A percentile compares a stretch with the other conserved stretches of the same genome.
phyloP scores from a whole-genome alignment of 169 alveolate species.

The Amoebophrya sp. region DNA sequence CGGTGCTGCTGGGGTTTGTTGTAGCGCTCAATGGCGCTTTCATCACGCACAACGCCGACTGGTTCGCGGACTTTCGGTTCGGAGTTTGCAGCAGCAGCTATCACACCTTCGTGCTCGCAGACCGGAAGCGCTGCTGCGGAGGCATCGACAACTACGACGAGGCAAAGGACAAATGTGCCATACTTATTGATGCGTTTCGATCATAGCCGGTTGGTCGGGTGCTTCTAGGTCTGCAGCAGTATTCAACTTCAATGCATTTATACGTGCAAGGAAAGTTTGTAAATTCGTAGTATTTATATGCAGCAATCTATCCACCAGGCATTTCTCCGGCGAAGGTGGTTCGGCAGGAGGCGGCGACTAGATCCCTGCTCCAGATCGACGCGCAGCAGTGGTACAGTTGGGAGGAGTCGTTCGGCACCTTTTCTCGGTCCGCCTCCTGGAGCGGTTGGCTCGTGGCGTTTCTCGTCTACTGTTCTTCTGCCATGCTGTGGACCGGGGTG shows the following conservation, averaged over 20 bases:
- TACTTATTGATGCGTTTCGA: no score
- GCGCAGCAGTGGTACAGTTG: neutral
- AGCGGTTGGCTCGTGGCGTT: neutral
- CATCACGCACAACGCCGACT: neutral
- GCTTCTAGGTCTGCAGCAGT: no score
- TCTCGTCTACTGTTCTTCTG: neutral
- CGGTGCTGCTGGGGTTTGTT: neutral
- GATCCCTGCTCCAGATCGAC: no score
- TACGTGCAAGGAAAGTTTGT: neutral
- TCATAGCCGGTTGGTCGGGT: no score
- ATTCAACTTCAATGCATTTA: neutral
- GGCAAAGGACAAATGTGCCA: neutral
- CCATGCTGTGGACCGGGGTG: constrained; percentile 10
- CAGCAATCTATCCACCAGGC: no score
- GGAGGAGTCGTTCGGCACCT: neutral
- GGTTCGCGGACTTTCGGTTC: neutral
- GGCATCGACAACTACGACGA: constrained; percentile 1
- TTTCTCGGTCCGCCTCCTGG: neutral
- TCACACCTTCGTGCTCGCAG: neutral
- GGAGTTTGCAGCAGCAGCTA: neutral
- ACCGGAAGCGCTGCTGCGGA: neutral
- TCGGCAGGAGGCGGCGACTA: no score
- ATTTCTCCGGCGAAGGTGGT: neutral
- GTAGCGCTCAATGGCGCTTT: neutral
- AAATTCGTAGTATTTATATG: neutral